Base-by-base conservation (phyloP, 1,284 basidiomycete species). In the Coniophora puteana region DNA sequence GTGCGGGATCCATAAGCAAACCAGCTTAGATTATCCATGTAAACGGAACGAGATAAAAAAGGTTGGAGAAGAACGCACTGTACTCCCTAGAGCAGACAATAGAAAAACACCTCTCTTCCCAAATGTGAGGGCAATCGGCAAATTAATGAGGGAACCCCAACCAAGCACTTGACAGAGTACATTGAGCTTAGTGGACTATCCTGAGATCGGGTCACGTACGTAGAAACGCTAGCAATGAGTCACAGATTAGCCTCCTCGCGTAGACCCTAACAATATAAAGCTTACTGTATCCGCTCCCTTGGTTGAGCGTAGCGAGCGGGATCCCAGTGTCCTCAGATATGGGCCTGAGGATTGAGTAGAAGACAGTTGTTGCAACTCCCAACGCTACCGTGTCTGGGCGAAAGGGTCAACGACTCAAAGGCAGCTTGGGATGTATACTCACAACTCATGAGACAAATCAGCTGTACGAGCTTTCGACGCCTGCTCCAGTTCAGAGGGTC, bases 101-200 rank as follows among this genome's bases (percentile, higher is more conserved):
- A 49, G 26, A 30, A 49, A 49, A 24, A 49, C 38, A 21, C 47
- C 40, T 10, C 48, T 47, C 34, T 49, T 49, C 11, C 48, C 48
- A 24, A 49, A 49, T 4, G 48, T 49, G 24, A 49, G 38, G 24
- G 48, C 48, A 4, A 49, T 37, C 10, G 48, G 48, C 40, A 49
- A 47, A 16, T 49, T 49, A 12, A 49, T 49, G 23, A 50, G 33
- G 4, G 48, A 47, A n/a, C 48, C 48, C 48, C 48, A 46, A 33
- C 48, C 48, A 14, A 46, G 31, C 24, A 49, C 47, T 49, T 10
- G n/a, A n/a, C n/a, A n/a, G n/a, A n/a, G n/a, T n/a, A n/a, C n/a
- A n/a, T 27, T 10, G 10, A 27, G 10, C 10, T 10, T 14, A 27
- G 14, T 27, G 14, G 14, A 27, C 10, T 14, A 27, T 27, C 14